Percentiles rank a stretch among this genome's conserved stretches.
phyloP scores from a whole-genome alignment of 305 asterid genomes.

The Fraxinus nigra region DNA sequence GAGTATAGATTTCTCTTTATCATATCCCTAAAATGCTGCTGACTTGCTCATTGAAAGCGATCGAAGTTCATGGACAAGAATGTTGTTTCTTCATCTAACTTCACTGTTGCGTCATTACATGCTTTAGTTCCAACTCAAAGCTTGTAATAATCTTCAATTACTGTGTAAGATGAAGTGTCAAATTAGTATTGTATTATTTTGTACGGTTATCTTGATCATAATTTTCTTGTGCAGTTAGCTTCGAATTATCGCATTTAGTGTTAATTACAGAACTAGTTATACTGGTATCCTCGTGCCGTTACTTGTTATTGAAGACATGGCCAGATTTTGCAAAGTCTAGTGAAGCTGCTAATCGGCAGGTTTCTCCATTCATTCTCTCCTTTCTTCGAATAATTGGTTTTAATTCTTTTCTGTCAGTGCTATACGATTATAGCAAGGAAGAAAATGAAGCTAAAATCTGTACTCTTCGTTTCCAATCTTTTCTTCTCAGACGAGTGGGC shows the following conservation, averaged over 20 bases:
- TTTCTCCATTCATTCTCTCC: conserved; percentile 20
- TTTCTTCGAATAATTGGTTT: neutral
- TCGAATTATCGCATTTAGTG: conserved; percentile 72
- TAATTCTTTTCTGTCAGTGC: neutral
- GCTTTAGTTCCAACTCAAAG: neutral
- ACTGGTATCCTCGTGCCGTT: conserved; percentile 71
- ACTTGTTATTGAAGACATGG: conserved; percentile 65
- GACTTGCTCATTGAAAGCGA: neutral
- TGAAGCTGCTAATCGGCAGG: conserved; percentile 86
- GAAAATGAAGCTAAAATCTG: neutral
- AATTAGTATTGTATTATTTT: neutral
- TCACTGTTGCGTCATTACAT: neutral
- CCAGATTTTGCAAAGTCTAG: conserved; percentile 87
- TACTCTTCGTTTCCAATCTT: neutral
- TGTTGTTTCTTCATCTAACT: neutral
- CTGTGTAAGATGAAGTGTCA: neutral
- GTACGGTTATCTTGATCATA: conserved; percentile 1
- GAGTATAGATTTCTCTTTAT: neutral
- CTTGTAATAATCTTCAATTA: neutral
- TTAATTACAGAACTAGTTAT: conserved; percentile 67
- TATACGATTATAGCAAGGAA: neutral
- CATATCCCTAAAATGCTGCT: neutral
- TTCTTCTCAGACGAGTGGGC: neutral
- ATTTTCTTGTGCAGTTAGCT: conserved; percentile 47
- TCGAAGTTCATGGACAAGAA: neutral